These are phyloP conservation scores for Excoecaria agallocha DNA, from an alignment of 345 rosid genomes.

Conservation along the genomic window DNA sequence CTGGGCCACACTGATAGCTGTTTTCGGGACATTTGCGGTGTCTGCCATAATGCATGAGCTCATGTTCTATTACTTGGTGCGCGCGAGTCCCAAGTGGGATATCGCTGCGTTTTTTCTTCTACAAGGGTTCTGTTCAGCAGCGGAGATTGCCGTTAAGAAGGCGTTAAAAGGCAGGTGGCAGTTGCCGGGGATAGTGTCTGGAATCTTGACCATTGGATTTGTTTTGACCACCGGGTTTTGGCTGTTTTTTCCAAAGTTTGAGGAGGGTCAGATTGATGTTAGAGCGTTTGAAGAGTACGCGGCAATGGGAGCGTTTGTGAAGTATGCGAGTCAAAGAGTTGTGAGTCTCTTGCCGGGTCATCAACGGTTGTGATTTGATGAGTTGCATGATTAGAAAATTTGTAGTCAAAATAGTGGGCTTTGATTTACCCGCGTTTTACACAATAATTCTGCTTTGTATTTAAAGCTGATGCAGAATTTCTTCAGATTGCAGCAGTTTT, in stretches of 20 bases:
- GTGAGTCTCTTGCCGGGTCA: background rate
- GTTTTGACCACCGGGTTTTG: constrained; percentile 27
- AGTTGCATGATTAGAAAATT: too few relatives aligned
- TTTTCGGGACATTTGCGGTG: constrained; percentile 40
- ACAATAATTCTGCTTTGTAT: too few relatives aligned
- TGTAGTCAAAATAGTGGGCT: too few relatives aligned
- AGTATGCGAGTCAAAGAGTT: background rate
- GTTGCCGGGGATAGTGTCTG: too few relatives aligned
- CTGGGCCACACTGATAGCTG: constrained; percentile 43
- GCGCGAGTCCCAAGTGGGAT: constrained; percentile 47
- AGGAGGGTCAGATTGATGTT: constrained; percentile 15
- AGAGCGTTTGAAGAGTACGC: constrained; percentile 48
- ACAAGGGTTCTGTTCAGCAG: constrained; percentile 38
- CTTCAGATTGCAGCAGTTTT: too few relatives aligned
- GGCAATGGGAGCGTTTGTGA: constrained; percentile 24
- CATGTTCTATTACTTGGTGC: constrained; percentile 51
- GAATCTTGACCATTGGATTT: constrained; percentile 35
- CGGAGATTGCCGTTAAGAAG: too few relatives aligned
- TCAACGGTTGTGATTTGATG: too few relatives aligned
- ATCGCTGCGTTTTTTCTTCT: constrained; percentile 51
- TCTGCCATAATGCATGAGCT: constrained; percentile 69
- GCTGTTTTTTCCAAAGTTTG: constrained; percentile 40
- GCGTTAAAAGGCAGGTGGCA: too few relatives aligned
- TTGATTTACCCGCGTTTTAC: too few relatives aligned
- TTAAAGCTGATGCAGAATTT: too few relatives aligned